Conservation (phyloP, 306 rosid genomes). For the Cicer chorassanicum region DNA sequence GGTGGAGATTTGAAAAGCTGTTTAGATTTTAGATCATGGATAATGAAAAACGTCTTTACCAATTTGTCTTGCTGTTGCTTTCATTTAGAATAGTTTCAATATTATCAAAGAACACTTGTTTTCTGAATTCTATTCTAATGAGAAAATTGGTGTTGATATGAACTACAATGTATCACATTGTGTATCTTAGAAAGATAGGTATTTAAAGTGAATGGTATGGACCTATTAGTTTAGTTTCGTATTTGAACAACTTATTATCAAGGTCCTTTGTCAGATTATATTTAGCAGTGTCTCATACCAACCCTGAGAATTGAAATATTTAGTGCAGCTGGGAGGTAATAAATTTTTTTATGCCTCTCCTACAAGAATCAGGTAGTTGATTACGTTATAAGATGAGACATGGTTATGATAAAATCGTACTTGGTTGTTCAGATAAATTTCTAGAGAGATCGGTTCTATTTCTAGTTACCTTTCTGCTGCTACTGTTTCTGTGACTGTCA, state of each 20-base stretch:
- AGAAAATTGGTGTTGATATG: background rate
- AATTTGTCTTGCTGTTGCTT: background rate
- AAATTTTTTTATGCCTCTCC: background rate
- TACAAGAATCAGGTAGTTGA: background rate
- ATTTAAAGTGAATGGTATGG: background rate
- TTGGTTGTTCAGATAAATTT: background rate
- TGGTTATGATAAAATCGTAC: background rate
- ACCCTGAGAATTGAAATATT: background rate
- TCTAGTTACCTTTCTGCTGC: background rate
- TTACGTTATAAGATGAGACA: background rate
- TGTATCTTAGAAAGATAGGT: background rate
- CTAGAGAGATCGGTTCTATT: background rate
- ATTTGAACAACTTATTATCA: background rate
- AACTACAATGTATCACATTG: background rate
- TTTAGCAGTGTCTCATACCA: background rate
- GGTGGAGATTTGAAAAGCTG: background rate
- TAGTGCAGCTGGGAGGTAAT: background rate
- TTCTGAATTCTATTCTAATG: background rate
- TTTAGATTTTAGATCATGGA: background rate
- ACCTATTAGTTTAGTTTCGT: slow-evolving; percentile 1
- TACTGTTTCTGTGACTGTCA: background rate
- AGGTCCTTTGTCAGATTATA: background rate
- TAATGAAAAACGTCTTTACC: background rate
- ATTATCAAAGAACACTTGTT: background rate
- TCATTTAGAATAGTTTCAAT: background rate